Percentiles rank a stretch among this genome's conserved stretches.
Evolutionary conservation across 495 filamentous ascomycete species (phyloP).

Genomic region (Tetracladium setigerum): DNA sequence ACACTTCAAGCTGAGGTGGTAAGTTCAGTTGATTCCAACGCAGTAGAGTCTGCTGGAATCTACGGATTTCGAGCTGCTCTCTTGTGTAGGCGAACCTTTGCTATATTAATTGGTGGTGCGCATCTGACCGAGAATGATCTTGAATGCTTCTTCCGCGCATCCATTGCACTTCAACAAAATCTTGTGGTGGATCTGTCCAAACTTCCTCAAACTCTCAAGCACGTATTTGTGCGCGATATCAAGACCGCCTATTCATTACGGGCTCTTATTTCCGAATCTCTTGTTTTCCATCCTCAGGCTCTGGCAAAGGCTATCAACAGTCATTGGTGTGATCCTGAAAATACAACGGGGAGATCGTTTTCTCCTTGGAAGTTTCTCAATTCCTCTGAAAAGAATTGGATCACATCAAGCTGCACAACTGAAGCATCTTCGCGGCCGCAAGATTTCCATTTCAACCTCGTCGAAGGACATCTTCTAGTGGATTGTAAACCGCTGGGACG

Average conservation of each 20-base stretch:
- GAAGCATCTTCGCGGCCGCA: too few relatives aligned
- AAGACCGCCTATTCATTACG: conserved; percentile 17
- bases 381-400: conserved; percentile 26
- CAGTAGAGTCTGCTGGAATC: conserved; percentile 26
- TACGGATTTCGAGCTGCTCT: conserved; percentile 42
- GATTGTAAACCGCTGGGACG: conserved; percentile 39
- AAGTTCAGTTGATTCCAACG: conserved; percentile 29
- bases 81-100: conserved; percentile 42
- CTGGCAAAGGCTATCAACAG: not conserved
- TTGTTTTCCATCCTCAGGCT: conserved; percentile 9
- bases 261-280: conserved; percentile 12
- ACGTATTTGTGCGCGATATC: conserved; percentile 21
- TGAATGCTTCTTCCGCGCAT: conserved; percentile 23
- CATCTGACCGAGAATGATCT: conserved; percentile 15
- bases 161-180: conserved; percentile 22
- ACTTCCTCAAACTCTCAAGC: conserved; percentile 14
- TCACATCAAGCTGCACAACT: conserved; percentile 18
- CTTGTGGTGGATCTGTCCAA: conserved; percentile 18
- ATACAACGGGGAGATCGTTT: not conserved
- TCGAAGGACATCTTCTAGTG: conserved; percentile 41
- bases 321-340: not conserved
- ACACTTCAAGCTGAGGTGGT: conserved; percentile 36
- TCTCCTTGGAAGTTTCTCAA: conserved; percentile 21
- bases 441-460: conserved; percentile 40
- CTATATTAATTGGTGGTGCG: conserved; percentile 19